Evolutionary conservation across 2,329 filamentous ascomycete genomes (phyloP).

Genomic region (Beauveria brongniartii): DNA sequence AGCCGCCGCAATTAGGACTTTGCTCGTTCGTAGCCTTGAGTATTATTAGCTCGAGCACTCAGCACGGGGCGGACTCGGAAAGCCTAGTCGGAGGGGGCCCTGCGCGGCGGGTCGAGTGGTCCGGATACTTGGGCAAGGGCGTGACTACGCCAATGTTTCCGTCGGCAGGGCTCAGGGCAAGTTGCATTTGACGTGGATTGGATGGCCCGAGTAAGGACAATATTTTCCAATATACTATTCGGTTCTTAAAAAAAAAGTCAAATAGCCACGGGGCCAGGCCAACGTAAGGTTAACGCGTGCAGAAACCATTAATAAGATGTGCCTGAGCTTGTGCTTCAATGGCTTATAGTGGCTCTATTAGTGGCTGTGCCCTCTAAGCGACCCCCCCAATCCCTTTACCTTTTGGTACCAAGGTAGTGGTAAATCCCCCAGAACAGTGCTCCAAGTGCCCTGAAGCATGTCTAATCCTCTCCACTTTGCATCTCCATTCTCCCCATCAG

Average conservation of each 20-base stretch:
- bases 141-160: not conserved
- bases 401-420: not conserved
- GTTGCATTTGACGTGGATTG: not conserved
- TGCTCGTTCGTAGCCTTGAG: not conserved
- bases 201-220: not conserved
- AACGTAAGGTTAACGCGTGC: not conserved
- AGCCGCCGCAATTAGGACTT: not conserved
- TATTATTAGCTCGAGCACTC: too few relatives aligned
- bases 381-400: not conserved
- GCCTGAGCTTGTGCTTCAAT: not conserved
- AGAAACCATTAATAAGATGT: not conserved
- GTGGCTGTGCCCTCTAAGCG: not conserved
- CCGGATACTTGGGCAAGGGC: not conserved
- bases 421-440: not conserved
- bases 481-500: not conserved
- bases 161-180: not conserved
- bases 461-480: not conserved
- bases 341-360: not conserved
- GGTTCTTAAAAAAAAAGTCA: not conserved
- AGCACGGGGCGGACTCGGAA: not conserved
- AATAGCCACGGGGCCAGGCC: not conserved
- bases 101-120: not conserved
- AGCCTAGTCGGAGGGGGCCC: not conserved
- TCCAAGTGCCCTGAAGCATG: not conserved
- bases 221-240: too few relatives aligned